phyloP scores from a whole-genome alignment of 2,329 filamentous ascomycete genomes.

The Aspergillus transmontanensis region DNA sequence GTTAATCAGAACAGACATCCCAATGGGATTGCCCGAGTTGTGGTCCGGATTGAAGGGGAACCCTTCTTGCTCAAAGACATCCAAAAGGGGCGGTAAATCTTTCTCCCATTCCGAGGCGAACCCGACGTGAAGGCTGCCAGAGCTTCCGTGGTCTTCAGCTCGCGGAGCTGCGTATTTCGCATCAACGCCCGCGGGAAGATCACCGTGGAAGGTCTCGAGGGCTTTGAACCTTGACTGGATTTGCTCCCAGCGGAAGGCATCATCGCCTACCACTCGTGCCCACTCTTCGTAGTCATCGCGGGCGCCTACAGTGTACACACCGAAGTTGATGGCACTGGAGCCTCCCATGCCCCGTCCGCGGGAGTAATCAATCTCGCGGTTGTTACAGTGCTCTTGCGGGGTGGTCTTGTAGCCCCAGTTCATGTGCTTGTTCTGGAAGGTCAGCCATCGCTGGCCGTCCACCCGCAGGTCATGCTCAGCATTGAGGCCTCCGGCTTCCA shows the following conservation, averaged over 20 bases:
- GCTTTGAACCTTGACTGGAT: conserved; percentile 54
- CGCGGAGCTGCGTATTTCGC: conserved; percentile 53
- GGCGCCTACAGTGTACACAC: conserved; percentile 58
- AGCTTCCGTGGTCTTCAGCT: conserved; percentile 50
- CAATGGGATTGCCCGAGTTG: conserved; percentile 62
- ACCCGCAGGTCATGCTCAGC: conserved; percentile 51
- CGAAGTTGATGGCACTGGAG: conserved; percentile 58
- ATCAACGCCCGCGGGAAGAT: conserved; percentile 40
- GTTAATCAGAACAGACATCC: conserved; percentile 55
- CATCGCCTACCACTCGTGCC: conserved; percentile 59
- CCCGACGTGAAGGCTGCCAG: conserved; percentile 52
- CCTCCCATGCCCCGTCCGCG: conserved; percentile 57
- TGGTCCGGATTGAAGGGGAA: conserved; percentile 56
- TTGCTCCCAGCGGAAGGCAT: conserved; percentile 57
- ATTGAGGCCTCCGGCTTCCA: conserved; percentile 62
- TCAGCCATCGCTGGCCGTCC: conserved; percentile 59
- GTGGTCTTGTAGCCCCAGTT: conserved; percentile 58
- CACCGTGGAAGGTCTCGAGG: conserved; percentile 57
- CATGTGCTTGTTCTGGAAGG: conserved; percentile 52
- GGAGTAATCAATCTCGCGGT: conserved; percentile 52
- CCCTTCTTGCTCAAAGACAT: conserved; percentile 54
- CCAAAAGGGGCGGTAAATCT: conserved; percentile 49
- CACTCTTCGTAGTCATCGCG: conserved; percentile 65
- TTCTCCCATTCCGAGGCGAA: conserved; percentile 55
- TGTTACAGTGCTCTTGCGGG: conserved; percentile 49